phyloP scores from a whole-genome alignment of 805 yeast genomes.

The Hanseniaspora nectarophila region DNA sequence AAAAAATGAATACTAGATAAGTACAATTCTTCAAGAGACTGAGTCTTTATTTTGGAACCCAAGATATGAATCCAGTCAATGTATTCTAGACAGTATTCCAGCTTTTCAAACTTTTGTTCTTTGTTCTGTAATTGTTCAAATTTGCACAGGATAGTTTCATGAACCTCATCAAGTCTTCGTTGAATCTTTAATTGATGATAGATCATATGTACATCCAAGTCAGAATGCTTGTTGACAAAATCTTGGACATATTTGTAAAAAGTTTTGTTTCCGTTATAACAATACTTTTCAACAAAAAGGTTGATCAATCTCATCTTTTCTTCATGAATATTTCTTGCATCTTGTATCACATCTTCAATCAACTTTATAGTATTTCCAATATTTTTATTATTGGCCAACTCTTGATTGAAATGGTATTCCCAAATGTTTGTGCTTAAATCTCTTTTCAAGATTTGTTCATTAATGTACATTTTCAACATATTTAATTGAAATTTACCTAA shows the following conservation, averaged over 20 bases:
- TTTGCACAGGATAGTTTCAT: background rate
- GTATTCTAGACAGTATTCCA: background rate
- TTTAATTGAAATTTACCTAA: background rate
- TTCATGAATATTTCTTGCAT: background rate
- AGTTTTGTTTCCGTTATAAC: background rate
- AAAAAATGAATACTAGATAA: background rate
- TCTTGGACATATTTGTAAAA: background rate
- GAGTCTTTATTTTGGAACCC: background rate
- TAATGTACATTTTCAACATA: background rate
- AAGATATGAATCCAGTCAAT: background rate
- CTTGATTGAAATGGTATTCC: background rate
- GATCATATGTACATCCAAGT: background rate
- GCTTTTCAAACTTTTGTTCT: background rate
- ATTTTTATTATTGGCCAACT: background rate
- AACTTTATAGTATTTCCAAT: background rate
- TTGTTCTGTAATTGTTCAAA: background rate
- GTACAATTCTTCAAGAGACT: background rate
- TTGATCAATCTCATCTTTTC: background rate
- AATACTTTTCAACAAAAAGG: background rate
- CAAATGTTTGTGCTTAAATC: constrained; percentile 1
- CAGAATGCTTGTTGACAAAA: background rate
- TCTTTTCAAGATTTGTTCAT: background rate
- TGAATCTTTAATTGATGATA: background rate
- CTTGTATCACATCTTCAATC: background rate
- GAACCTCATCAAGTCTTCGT: background rate